Conservation (phyloP, 306 rosid genomes). For the Hippophae tibetana region DNA sequence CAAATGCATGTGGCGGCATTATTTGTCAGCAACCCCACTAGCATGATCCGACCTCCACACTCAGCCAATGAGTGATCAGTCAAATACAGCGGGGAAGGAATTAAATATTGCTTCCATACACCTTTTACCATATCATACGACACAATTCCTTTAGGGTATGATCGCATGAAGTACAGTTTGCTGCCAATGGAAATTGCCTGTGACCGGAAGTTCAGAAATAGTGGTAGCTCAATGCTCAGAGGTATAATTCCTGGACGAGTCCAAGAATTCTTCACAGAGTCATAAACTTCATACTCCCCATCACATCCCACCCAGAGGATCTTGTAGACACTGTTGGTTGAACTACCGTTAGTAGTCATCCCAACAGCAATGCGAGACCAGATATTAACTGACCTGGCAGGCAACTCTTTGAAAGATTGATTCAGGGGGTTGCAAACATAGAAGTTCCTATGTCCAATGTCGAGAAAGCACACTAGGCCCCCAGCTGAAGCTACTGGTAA, state of each 20-base stretch:
- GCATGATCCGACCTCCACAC: slow-evolving; percentile 70
- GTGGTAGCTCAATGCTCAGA: slow-evolving; percentile 43
- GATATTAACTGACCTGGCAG: slow-evolving; percentile 60
- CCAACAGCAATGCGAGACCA: slow-evolving; percentile 76
- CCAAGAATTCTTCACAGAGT: slow-evolving; percentile 67
- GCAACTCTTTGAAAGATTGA: slow-evolving; percentile 82
- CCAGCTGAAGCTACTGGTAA: slow-evolving; percentile 93
- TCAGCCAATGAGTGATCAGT: slow-evolving; percentile 65
- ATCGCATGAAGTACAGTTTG: slow-evolving; percentile 65
- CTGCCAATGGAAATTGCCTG: slow-evolving; percentile 51
- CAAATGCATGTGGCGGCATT: slow-evolving; percentile 88
- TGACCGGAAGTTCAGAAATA: slow-evolving; percentile 46
- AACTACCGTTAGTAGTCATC: slow-evolving; percentile 52
- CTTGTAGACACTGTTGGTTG: slow-evolving; percentile 54
- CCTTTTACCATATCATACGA: slow-evolving; percentile 53
- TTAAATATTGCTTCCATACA: slow-evolving; percentile 64
- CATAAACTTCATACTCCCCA: slow-evolving; percentile 81
- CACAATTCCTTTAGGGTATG: slow-evolving; percentile 71
- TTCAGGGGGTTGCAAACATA: slow-evolving; percentile 83
- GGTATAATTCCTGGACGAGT: slow-evolving; percentile 50
- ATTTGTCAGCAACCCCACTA: slow-evolving; percentile 73
- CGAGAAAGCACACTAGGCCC: slow-evolving; percentile 80
- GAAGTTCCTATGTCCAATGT: slow-evolving; percentile 56
- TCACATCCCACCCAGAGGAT: slow-evolving; percentile 67
- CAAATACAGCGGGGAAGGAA: slow-evolving; percentile 61